phyloP scores from a whole-genome alignment of 139 green algal genomes.

The Volvox africanus region DNA sequence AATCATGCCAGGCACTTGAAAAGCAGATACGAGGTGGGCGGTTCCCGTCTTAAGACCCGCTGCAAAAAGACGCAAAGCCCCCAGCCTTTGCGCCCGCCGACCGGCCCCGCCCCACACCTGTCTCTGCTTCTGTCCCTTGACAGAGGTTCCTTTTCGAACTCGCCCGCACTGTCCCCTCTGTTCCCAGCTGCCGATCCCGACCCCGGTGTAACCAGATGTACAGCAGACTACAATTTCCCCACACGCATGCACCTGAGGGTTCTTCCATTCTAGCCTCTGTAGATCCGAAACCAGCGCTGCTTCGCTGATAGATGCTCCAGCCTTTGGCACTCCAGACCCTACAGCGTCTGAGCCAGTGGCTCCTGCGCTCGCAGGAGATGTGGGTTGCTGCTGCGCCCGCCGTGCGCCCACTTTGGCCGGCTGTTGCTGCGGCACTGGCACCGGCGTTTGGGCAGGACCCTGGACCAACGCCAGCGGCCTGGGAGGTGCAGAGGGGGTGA shows the following conservation, averaged over 20 bases:
- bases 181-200: too few relatives aligned
- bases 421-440: background rate
- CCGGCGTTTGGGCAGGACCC: background rate
- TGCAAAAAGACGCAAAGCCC: too few relatives aligned
- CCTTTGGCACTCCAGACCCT: background rate
- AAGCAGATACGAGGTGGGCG: too few relatives aligned
- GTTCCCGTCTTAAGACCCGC: too few relatives aligned
- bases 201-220: too few relatives aligned
- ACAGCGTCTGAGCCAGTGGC: background rate
- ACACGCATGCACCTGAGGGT: background rate
- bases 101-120: too few relatives aligned
- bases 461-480: constrained; percentile 26
- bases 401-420: background rate
- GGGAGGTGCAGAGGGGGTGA: background rate
- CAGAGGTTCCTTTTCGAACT: too few relatives aligned
- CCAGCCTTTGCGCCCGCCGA: too few relatives aligned
- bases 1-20: too few relatives aligned
- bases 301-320: background rate
- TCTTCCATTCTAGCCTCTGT: background rate
- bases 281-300: constrained; percentile 14
- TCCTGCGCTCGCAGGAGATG: background rate
- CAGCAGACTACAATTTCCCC: too few relatives aligned
- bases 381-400: background rate
- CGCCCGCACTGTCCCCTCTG: too few relatives aligned
- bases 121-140: too few relatives aligned